Percentiles rank a stretch among this genome's conserved stretches.
These are phyloP conservation scores for Zelonia costaricensis DNA, from an alignment of 208 protist genomes.

Conservation along the genomic window DNA sequence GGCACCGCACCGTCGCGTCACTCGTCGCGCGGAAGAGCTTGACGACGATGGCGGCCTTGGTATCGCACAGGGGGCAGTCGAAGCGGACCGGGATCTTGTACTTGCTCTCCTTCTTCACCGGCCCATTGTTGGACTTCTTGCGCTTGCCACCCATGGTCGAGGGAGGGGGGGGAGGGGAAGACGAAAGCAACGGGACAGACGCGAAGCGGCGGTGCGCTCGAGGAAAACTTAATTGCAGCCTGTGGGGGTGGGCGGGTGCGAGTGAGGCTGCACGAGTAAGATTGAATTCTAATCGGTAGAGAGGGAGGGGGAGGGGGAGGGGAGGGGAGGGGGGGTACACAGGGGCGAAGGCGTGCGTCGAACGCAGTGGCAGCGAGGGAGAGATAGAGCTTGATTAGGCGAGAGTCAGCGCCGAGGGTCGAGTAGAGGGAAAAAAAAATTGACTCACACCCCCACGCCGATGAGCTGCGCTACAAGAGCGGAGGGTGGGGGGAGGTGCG, in stretches of 20 bases:
- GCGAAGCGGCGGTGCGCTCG: too few relatives aligned
- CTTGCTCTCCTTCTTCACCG: constrained; percentile 92
- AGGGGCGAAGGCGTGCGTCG: too few relatives aligned
- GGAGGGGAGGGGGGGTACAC: background rate
- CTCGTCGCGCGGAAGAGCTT: constrained; percentile 51
- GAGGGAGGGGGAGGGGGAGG: background rate
- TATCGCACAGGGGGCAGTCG: constrained; percentile 89
- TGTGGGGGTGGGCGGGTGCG: background rate
- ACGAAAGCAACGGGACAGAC: background rate
- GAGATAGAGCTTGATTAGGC: too few relatives aligned
- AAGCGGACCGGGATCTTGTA: constrained; percentile 91
- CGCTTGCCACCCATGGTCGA: constrained; percentile 80
- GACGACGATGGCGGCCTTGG: constrained; percentile 77
- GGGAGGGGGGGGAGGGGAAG: too few relatives aligned
- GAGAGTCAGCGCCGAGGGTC: too few relatives aligned
- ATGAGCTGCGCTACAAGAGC: too few relatives aligned
- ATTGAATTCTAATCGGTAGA: too few relatives aligned
- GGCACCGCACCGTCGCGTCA: constrained; percentile 71
- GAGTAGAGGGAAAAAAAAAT: too few relatives aligned
- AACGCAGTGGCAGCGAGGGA: too few relatives aligned
- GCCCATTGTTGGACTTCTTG: constrained; percentile 70
- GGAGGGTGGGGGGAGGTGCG: too few relatives aligned
- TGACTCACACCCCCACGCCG: too few relatives aligned
- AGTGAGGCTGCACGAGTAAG: background rate
- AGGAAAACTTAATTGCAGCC: too few relatives aligned